These are phyloP conservation scores for Rubia yunnanensis DNA, from an alignment of 257 asterid species.

Conservation along the genomic window DNA sequence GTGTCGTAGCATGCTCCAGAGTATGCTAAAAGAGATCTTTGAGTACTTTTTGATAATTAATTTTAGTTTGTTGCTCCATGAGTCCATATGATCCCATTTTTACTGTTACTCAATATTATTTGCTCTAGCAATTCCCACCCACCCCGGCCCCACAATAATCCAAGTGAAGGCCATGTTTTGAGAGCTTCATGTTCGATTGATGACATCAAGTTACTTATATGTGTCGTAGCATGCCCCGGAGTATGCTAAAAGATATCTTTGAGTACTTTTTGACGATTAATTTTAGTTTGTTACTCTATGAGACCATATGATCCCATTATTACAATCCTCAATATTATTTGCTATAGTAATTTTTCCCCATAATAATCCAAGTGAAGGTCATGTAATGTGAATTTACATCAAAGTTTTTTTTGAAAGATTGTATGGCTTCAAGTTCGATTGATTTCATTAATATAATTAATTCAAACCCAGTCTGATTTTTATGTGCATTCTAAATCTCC, in stretches of 20 bases:
- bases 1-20: background rate
- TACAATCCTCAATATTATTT: background rate
- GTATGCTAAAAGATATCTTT: conserved; percentile 1
- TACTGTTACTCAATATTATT: too few species aligned
- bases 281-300: background rate
- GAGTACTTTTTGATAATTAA: too few species aligned
- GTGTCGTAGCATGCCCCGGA: background rate
- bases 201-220: too few species aligned
- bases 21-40: too few species aligned
- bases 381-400: background rate
- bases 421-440: background rate
- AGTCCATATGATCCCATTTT: too few species aligned
- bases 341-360: too few species aligned
- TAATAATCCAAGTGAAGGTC: background rate
- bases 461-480: background rate
- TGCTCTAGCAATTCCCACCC: too few species aligned
- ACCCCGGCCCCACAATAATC: too few species aligned
- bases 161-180: too few species aligned
- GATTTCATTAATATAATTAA: background rate
- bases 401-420: too few species aligned
- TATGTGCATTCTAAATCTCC: background rate
- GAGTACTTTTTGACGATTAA: background rate
- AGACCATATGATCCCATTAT: background rate
- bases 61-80: too few species aligned
- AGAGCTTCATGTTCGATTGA: too few species aligned